A percentile compares a stretch with the other conserved stretches of the same genome.
Evolutionary conservation across 805 yeast species (phyloP).

Genomic region (Saccharomycopsis vini): DNA sequence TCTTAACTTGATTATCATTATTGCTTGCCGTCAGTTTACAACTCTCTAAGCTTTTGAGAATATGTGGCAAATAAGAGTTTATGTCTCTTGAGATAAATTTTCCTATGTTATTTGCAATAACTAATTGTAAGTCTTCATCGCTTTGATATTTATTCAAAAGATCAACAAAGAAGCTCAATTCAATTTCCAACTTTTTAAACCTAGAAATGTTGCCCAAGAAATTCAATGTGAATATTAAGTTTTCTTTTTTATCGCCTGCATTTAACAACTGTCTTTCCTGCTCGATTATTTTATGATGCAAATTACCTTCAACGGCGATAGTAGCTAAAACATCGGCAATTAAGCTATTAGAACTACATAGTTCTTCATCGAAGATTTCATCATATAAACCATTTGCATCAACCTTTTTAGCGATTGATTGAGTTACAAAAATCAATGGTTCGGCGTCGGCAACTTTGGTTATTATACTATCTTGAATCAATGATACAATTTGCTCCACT

Average conservation of each 20-base stretch:
- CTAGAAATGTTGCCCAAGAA: constrained; percentile 16
- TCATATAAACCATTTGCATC: constrained; percentile 13
- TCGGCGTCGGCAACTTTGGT: not conserved
- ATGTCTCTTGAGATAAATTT: constrained; percentile 35
- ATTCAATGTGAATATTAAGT: constrained; percentile 11
- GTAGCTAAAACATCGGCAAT: constrained; percentile 11
- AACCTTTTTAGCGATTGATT: constrained; percentile 11
- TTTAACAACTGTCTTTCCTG: constrained; percentile 9
- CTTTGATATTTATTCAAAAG: constrained; percentile 12
- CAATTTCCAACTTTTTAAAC: constrained; percentile 11
- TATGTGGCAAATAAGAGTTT: constrained; percentile 29
- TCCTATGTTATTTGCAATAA: constrained; percentile 48
- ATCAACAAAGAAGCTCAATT: constrained; percentile 11
- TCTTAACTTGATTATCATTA: no score
- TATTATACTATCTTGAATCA: constrained; percentile 5
- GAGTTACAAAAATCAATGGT: constrained; percentile 4
- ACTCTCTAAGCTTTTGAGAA: constrained; percentile 27
- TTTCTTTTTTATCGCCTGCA: not conserved
- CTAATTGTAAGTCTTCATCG: constrained; percentile 32
- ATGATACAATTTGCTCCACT: constrained; percentile 14
- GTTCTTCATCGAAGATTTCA: constrained; percentile 6
- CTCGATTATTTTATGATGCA: constrained; percentile 5
- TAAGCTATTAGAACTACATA: not conserved
- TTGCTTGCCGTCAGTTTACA: no score
- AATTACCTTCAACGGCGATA: constrained; percentile 11